Evolutionary conservation across 768 basidiomycete genomes (phyloP), one percentile per base, ranked within the genome.

Genomic region (Rhizopogon rudus): DNA sequence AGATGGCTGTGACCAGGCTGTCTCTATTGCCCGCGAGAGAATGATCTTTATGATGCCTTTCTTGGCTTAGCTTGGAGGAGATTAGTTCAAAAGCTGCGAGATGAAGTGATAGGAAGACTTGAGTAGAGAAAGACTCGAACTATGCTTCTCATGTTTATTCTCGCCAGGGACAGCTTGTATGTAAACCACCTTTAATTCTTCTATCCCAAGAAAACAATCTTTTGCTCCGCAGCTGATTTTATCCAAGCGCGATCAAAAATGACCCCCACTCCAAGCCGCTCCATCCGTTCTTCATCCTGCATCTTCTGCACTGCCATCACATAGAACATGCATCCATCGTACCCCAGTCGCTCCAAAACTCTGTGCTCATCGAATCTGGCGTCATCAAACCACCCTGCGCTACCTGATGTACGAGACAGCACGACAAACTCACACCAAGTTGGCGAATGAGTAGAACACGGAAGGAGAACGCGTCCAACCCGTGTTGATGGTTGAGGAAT

Each of bases 231-330:
- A 7, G 1, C 8, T 7, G 48, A 49, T 16, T 20, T n/a, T 37
- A 37, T 40, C 64, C 65, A 67, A 14, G 65, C 58, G 8, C 43
- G 46, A 41, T 67, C 60, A 6, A 58, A 33, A 5, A 62, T 25
- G 16, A 67, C 7, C 25, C 65, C 64, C 13, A 66, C 37, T 5
- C 65, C 60, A 31, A 66, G 40, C 7, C 65, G 60, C 40, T 67
- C 60, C 17, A 65, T 40, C 14, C 53, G 54, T 20, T 44, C 1
- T 8, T 62, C 53, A 29, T 25, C 14, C 2, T 51, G 33, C 37
- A 25, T 49, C 10, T 40, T n/a, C 14, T 40, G 52, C 22, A 67
- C 56, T 3, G 57, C 63, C 63, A 67, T 61, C 4, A 65, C 65
- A 40, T 67, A 50, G 40, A 66, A 22, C 16, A 57, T 12, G 31